Percentiles rank a stretch among this genome's conserved stretches.
phyloP scores from a whole-genome alignment of 2,329 filamentous ascomycete genomes.

The Penicillium verrucosum region DNA sequence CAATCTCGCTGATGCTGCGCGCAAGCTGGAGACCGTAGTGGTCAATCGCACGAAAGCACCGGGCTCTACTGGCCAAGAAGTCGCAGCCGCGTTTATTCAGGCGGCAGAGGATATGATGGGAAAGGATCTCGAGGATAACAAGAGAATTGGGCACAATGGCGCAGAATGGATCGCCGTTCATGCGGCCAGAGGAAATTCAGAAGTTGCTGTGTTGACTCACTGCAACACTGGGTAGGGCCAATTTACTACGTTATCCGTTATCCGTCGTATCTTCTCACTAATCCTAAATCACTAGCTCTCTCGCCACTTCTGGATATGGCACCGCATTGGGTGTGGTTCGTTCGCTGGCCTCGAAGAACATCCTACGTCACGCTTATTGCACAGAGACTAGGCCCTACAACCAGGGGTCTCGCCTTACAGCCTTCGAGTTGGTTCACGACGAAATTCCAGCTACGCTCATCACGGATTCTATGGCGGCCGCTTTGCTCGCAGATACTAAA shows the following conservation, averaged over 20 bases:
- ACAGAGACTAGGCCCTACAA: conserved; percentile 98
- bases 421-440: conserved; percentile 95
- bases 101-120: conserved; percentile 83
- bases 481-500: conserved; percentile 62
- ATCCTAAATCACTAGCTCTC: conserved; percentile 56
- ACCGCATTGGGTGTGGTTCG: conserved; percentile 93
- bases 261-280: neutral
- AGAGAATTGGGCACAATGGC: conserved; percentile 77
- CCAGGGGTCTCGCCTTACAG: conserved; percentile 89
- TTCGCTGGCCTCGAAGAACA: conserved; percentile 64
- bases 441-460: conserved; percentile 86
- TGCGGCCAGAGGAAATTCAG: conserved; percentile 48
- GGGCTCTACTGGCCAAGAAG: conserved; percentile 40
- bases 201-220: conserved; percentile 85
- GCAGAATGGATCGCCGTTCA: conserved; percentile 76
- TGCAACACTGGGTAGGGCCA: conserved; percentile 82
- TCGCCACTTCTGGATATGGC: conserved; percentile 96
- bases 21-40: conserved; percentile 68
- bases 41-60: conserved; percentile 42
- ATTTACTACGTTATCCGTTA: neutral
- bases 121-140: conserved; percentile 83
- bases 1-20: conserved; percentile 85
- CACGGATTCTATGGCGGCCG: conserved; percentile 94
- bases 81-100: conserved; percentile 69
- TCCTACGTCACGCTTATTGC: conserved; percentile 83